Base-by-base conservation (phyloP, 2,329 filamentous ascomycete species). In the Sclerotinia glacialis region DNA sequence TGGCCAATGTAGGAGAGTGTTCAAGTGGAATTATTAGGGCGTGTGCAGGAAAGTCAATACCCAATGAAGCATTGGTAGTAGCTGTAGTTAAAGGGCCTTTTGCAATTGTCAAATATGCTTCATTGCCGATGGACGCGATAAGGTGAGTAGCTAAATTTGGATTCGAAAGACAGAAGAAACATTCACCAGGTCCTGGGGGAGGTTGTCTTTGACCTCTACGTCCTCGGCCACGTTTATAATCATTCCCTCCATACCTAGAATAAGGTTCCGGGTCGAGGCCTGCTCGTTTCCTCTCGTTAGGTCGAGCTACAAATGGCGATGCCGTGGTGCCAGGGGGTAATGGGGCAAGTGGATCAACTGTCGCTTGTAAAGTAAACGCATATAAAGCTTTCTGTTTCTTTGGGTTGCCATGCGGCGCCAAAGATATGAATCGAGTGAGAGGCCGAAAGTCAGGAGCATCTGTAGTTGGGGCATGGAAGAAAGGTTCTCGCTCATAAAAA, bases 81-180 rank as follows among this genome's bases (percentile, higher is more conserved):
- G 85, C 78, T 1, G 87, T 89, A 1, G 91, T 89, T 0, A 99
- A 83, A 6, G 95, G 93, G 0, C 95, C 95, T 77, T 97, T 97
- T 67, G 95, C 92, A 31, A 90, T 95, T 37, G 95, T 96, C 65
- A 98, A 79, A 77, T 98, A 98, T 64, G 88, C 85, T 68, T 96
- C 90, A 23, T 93, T 88, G 64, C 91, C 95, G 70, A 99, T 94
- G 34, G 90, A 93, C 71, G 90, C 90, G 73, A 97, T 89, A 78
- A 99, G 90, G 78, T 99, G 94, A 1, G 89, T 89, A 63, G 91
- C 90, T 54, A 95, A 82, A 68, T 89, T 90, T 7, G 90, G 87
- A 77, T 96, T 97, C 7, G 92, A 93, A 14, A 99, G 83, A 76
- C 95, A 99, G 81, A 99, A 98, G 82, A 95, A 99, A 79, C 95